A percentile compares a stretch with the other conserved stretches of the same genome.
phyloP scores from a whole-genome alignment of 805 yeast species.

The Naumovozyma baii region DNA sequence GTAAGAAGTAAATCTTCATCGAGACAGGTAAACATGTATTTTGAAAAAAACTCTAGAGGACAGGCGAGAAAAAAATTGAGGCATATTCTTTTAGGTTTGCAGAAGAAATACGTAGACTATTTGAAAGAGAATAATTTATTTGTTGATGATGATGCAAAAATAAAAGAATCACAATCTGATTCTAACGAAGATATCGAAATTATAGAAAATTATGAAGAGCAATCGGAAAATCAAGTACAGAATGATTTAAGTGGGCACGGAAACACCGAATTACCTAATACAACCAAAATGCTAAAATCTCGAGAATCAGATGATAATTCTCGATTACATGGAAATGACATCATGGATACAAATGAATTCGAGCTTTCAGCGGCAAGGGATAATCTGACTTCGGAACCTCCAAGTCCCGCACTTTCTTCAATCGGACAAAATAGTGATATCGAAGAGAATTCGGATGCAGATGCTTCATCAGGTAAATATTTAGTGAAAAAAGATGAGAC shows the following conservation, averaged over 20 bases:
- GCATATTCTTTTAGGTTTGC: slow-evolving; percentile 15
- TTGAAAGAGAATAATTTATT: slow-evolving; percentile 5
- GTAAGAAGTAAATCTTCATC: slow-evolving; percentile 12
- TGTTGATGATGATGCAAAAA: slow-evolving; percentile 3
- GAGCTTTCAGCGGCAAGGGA: background rate
- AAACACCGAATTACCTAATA: too few relatives aligned
- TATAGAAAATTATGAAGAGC: slow-evolving; percentile 15
- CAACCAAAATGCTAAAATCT: too few relatives aligned
- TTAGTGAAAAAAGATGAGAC: too few relatives aligned
- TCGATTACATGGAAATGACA: too few relatives aligned
- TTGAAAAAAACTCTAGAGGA: slow-evolving; percentile 20
- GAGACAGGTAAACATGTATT: slow-evolving; percentile 18
- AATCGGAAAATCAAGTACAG: slow-evolving; percentile 1
- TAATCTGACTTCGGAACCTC: slow-evolving; percentile 4
- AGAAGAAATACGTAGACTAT: slow-evolving; percentile 11
- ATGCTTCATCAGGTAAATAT: slow-evolving; percentile 1
- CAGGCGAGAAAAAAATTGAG: slow-evolving; percentile 22
- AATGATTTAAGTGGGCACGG: too few relatives aligned
- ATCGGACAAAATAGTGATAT: background rate
- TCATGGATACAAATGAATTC: too few relatives aligned
- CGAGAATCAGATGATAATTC: too few relatives aligned
- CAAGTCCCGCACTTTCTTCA: slow-evolving; percentile 2
- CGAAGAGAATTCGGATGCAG: background rate
- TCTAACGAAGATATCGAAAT: slow-evolving; percentile 27
- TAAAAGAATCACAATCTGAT: slow-evolving; percentile 5